phyloP scores from a whole-genome alignment of 306 rosid species.

The Prosopis cineraria region DNA sequence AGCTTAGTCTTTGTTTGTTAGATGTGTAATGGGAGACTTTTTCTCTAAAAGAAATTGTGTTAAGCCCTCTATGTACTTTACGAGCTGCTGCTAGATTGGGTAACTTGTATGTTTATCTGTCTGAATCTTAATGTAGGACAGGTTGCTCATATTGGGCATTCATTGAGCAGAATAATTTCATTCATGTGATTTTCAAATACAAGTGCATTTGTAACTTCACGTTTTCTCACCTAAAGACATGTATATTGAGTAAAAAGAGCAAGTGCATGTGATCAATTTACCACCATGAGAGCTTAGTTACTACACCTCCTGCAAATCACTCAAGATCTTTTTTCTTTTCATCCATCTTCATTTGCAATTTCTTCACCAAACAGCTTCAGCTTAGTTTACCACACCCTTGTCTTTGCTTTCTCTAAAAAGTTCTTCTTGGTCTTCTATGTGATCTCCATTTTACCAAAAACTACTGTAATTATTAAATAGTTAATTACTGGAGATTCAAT shows the following conservation, averaged over 20 bases:
- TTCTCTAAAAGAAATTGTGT: not conserved
- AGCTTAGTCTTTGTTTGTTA: not conserved
- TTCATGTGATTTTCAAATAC: not conserved
- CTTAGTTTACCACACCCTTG: not conserved
- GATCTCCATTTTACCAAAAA: conserved; percentile 12
- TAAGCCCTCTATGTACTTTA: not conserved
- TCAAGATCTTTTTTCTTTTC: not conserved
- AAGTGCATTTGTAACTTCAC: not conserved
- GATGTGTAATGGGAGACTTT: not conserved
- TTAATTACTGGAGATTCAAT: conserved; percentile 16
- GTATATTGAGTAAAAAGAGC: not conserved
- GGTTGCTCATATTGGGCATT: not conserved
- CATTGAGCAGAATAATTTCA: conserved; percentile 3
- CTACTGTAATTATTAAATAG: not conserved
- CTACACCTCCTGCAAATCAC: not conserved
- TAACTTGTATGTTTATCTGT: not conserved
- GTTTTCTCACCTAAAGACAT: not conserved
- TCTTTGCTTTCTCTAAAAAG: conserved; percentile 5
- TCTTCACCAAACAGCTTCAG: not conserved
- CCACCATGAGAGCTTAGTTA: not conserved
- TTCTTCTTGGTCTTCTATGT: conserved; percentile 26
- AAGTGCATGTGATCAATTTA: not conserved
- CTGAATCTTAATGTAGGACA: not conserved
- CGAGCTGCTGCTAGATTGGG: not conserved
- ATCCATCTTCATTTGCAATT: not conserved